Evolutionary conservation across 2,329 filamentous ascomycete species (phyloP).

Genomic region (Alternaria triticina): DNA sequence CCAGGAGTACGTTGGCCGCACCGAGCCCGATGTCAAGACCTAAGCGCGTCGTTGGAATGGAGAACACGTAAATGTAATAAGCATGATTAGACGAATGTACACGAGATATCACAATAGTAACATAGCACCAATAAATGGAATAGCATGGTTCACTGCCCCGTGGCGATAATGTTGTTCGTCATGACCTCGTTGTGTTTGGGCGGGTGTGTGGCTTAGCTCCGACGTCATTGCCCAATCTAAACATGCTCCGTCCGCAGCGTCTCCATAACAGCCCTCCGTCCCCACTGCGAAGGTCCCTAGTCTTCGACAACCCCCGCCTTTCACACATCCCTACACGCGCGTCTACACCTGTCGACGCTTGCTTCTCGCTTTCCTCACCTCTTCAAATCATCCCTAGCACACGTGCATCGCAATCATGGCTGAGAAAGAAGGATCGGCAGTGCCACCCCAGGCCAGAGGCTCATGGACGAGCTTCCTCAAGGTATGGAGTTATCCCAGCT

Average conservation of each 20-base stretch:
- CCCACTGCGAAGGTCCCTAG: background rate
- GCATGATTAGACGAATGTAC: conserved; percentile 2
- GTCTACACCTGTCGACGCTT: background rate
- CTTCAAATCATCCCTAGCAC: background rate
- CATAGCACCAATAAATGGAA: background rate
- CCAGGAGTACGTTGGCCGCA: conserved; percentile 89
- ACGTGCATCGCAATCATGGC: conserved; percentile 23
- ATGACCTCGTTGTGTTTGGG: conserved; percentile 9
- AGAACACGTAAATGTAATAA: background rate
- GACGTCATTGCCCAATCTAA: conserved; percentile 25
- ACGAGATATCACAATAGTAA: conserved; percentile 2
- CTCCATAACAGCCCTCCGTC: conserved; percentile 18
- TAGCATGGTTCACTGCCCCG: background rate
- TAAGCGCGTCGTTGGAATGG: conserved; percentile 53
- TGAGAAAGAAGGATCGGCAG: conserved; percentile 53
- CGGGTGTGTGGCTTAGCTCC: conserved; percentile 23
- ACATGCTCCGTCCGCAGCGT: conserved; percentile 11
- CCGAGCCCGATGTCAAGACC: conserved; percentile 96
- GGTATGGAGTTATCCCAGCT: conserved; percentile 34
- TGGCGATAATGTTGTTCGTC: background rate
- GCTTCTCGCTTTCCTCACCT: background rate
- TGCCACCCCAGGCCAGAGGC: conserved; percentile 54
- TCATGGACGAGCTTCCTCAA: conserved; percentile 59
- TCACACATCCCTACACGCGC: conserved; percentile 8
- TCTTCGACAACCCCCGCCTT: conserved; percentile 1